phyloP scores from a whole-genome alignment of 345 rosid species.

The Stellera chamaejasme region DNA sequence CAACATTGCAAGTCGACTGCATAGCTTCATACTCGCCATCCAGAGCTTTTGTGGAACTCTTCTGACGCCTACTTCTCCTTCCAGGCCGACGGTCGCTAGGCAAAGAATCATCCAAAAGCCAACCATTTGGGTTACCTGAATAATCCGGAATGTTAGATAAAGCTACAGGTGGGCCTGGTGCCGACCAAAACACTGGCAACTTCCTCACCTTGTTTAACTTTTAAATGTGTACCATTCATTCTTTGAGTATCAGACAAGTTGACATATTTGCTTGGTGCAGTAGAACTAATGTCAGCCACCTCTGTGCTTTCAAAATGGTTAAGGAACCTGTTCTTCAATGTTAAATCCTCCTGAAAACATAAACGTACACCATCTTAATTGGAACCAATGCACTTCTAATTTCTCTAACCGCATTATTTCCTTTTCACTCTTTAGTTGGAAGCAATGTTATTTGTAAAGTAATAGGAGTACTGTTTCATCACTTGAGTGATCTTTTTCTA shows the following conservation, averaged over 20 bases:
- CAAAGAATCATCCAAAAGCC: slow-evolving; percentile 31
- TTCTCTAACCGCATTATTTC: slow-evolving; percentile 2
- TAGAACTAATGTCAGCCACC: slow-evolving; percentile 21
- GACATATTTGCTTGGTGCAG: slow-evolving; percentile 18
- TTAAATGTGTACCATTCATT: slow-evolving; percentile 16
- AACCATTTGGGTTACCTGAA: slow-evolving; percentile 37
- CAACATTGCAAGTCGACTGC: slow-evolving; percentile 25
- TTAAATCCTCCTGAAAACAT: slow-evolving; percentile 33
- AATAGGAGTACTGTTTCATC: no score
- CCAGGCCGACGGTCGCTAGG: slow-evolving; percentile 44
- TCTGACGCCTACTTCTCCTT: slow-evolving; percentile 76
- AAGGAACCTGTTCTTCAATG: slow-evolving; percentile 23
- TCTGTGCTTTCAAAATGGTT: slow-evolving; percentile 24
- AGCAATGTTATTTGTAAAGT: no score
- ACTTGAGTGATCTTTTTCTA: no score
- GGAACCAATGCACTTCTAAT: slow-evolving; percentile 1
- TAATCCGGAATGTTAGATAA: slow-evolving; percentile 12
- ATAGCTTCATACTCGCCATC: slow-evolving; percentile 37
- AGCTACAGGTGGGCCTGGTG: slow-evolving; percentile 3
- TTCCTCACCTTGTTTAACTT: slow-evolving; percentile 43
- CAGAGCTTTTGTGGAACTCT: slow-evolving; percentile 40
- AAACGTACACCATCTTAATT: slow-evolving; percentile 8
- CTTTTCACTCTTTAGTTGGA: no score
- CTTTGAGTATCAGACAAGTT: slow-evolving; percentile 18
- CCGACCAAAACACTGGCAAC: slow-evolving; percentile 6